These are phyloP conservation scores for Mantamonas sphyraenae DNA, from an alignment of 78 protist species.

Conservation along the genomic window DNA sequence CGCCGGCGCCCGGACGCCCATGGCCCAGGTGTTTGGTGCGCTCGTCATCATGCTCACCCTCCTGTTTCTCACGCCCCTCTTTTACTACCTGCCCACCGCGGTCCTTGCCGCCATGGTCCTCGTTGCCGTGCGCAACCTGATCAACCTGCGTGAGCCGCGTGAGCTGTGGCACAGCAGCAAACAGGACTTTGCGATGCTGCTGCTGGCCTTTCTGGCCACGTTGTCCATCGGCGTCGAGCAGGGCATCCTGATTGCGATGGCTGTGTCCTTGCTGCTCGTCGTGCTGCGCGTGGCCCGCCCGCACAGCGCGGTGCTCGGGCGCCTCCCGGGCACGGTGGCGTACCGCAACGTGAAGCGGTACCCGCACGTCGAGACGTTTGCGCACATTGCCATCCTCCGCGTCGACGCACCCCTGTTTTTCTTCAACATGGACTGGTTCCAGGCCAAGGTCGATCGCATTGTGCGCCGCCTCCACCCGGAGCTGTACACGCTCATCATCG, in stretches of 20 bases:
- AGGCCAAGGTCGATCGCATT: not conserved
- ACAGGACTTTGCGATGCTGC: conserved; percentile 20
- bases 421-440: conserved; percentile 2
- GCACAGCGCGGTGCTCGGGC: conserved; percentile 46
- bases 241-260: conserved; percentile 52
- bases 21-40: conserved; percentile 36
- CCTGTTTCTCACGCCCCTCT: conserved; percentile 37
- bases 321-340: conserved; percentile 35
- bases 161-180: conserved; percentile 31
- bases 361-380: not conserved
- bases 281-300: conserved; percentile 43
- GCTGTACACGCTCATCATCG: too few species aligned
- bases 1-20: conserved; percentile 48
- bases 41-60: conserved; percentile 34
- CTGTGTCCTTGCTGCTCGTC: conserved; percentile 37
- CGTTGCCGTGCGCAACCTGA: conserved; percentile 46
- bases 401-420: conserved; percentile 17
- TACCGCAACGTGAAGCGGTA: not conserved
- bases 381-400: not conserved
- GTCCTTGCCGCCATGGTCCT: conserved; percentile 56
- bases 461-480: too few species aligned
- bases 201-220: conserved; percentile 41
- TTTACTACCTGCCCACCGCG: conserved; percentile 48
- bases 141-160: conserved; percentile 26
- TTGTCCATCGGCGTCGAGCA: conserved; percentile 33